Evolutionary conservation across 2,329 filamentous ascomycete species (phyloP).

Genomic region (Chaetomiaceae sp.): DNA sequence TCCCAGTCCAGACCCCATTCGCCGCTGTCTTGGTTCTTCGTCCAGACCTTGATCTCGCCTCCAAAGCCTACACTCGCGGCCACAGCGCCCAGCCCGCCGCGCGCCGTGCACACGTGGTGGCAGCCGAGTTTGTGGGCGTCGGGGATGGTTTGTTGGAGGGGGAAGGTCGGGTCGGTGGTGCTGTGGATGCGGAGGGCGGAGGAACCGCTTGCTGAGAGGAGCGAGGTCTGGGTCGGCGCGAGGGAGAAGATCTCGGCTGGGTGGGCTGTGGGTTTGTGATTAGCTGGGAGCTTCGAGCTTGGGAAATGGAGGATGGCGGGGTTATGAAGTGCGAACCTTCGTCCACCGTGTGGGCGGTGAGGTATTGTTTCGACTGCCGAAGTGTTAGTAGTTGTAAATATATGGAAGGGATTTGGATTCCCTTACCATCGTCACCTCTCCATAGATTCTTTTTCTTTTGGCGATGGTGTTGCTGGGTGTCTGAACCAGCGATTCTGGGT

Average conservation of each 20-base stretch:
- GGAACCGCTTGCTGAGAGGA: conserved; percentile 81
- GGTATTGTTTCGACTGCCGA: conserved; percentile 92
- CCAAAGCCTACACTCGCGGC: conserved; percentile 85
- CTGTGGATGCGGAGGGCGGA: conserved; percentile 78
- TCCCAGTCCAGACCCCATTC: conserved; percentile 49
- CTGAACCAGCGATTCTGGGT: conserved; percentile 4
- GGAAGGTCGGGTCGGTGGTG: conserved; percentile 65
- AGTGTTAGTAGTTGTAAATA: conserved; percentile 14
- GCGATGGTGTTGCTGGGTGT: conserved; percentile 11
- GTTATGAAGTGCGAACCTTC: conserved; percentile 56
- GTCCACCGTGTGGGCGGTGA: conserved; percentile 87
- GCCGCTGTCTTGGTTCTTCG: conserved; percentile 40
- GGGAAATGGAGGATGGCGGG: conserved; percentile 19
- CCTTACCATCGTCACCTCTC: conserved; percentile 39
- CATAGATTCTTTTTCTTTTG: conserved; percentile 30
- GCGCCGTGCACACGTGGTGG: conserved; percentile 76
- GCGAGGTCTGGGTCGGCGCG: conserved; percentile 65
- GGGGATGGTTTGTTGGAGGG: conserved; percentile 73
- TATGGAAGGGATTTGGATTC: too few species aligned
- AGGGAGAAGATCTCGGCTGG: conserved; percentile 79
- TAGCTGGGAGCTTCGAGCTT: conserved; percentile 22
- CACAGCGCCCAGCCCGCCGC: conserved; percentile 56
- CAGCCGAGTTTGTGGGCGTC: conserved; percentile 83
- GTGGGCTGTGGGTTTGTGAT: conserved; percentile 56
- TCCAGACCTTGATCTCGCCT: conserved; percentile 84